These are phyloP conservation scores for Claviceps lovelessii DNA, from an alignment of 2,329 filamentous ascomycete genomes.

Conservation along the genomic window DNA sequence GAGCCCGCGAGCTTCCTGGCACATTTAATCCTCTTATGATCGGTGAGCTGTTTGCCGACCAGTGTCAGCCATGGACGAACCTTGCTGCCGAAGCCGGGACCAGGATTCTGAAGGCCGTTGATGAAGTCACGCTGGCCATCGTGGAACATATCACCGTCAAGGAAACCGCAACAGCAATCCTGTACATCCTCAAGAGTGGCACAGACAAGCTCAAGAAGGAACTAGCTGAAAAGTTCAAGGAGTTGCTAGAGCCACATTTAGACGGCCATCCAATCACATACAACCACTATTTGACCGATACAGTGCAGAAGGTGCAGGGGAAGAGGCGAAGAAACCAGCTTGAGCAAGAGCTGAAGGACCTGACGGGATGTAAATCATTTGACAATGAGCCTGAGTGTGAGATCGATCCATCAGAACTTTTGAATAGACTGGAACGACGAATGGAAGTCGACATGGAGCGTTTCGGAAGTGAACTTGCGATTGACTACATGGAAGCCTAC, in stretches of 20 bases:
- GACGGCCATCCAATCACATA: conserved; percentile 37
- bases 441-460: conserved; percentile 1
- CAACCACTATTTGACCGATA: conserved; percentile 31
- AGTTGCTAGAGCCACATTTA: conserved; percentile 1
- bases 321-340: conserved; percentile 4
- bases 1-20: conserved; percentile 41
- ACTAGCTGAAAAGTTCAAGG: conserved; percentile 14
- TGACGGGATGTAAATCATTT: too few species aligned
- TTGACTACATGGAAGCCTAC: conserved; percentile 26
- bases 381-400: too few species aligned
- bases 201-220: conserved; percentile 9
- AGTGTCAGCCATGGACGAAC: conserved; percentile 38
- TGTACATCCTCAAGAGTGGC: conserved; percentile 8
- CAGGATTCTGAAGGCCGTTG: conserved; percentile 5
- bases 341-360: too few species aligned
- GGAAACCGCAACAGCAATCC: conserved; percentile 7
- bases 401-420: too few species aligned
- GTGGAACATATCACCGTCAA: conserved; percentile 8
- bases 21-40: conserved; percentile 47
- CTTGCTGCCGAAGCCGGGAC: conserved; percentile 20
- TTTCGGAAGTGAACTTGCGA: conserved; percentile 3
- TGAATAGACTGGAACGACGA: too few species aligned
- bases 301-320: conserved; percentile 17
- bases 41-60: conserved; percentile 43
- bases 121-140: conserved; percentile 2